Conservation (phyloP, 129 eudicot species). For the Artemisia tridentata region DNA sequence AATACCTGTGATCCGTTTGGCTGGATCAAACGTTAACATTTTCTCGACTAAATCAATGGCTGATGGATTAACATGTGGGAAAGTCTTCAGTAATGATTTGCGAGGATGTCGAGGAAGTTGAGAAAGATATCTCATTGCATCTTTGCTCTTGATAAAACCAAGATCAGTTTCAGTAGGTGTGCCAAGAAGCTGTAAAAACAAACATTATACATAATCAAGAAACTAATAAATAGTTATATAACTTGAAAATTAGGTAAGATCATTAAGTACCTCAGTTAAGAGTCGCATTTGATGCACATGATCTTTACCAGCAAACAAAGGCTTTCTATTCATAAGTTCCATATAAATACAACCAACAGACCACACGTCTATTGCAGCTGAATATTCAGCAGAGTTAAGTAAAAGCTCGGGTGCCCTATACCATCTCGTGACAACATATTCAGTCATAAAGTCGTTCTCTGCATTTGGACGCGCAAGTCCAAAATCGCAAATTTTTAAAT, state of each 20-base stretch:
- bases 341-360: conserved; percentile 88
- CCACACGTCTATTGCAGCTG: conserved; percentile 85
- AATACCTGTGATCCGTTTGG: conserved; percentile 79
- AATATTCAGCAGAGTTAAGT: conserved; percentile 76
- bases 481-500: conserved; percentile 85
- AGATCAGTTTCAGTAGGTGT: conserved; percentile 79
- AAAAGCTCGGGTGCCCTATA: conserved; percentile 87
- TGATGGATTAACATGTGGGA: conserved; percentile 77
- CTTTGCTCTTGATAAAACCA: conserved; percentile 59
- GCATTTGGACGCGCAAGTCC: conserved; percentile 84
- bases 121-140: conserved; percentile 69
- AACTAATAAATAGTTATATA: not conserved
- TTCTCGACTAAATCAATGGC: conserved; percentile 84
- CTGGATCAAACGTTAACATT: conserved; percentile 78
- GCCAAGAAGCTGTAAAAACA: conserved; percentile 60
- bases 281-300: conserved; percentile 88
- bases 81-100: conserved; percentile 46
- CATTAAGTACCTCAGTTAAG: conserved; percentile 57
- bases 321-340: conserved; percentile 89
- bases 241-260: not conserved
- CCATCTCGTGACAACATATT: conserved; percentile 92
- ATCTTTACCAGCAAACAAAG: conserved; percentile 83
- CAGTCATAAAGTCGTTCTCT: conserved; percentile 84
- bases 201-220: not conserved
- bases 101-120: conserved; percentile 78